Base-by-base conservation (phyloP, 441 rosid genomes). In the Pelargonium fulgidum region DNA sequence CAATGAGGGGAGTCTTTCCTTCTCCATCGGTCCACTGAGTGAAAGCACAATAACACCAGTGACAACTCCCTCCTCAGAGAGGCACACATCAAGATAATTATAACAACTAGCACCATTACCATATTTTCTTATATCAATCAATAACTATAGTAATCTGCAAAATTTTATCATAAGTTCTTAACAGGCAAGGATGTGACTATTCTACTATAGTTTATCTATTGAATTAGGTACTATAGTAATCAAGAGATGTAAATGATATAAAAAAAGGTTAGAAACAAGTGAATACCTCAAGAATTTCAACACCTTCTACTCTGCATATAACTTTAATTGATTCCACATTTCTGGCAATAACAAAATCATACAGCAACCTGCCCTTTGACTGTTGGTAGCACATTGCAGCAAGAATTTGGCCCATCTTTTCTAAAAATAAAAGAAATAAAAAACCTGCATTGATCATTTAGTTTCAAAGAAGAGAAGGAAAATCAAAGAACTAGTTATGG, bases 11-110 rank as follows among this genome's bases (percentile, higher is more conserved):
- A 14, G 87, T 85, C 77, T 83, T 83, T 12, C 86, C 89, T 69
- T 87, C 84, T 52, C 65, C 76, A 67, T 85, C 87, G 47, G 83
- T 80, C 81, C 83, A 80, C 91, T 86, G 71, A 72, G 73, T n/a
- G 66, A 72, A 33, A 45, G 59, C 17, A 61, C 64, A 24, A 29
- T 2, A 26, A 29, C 36, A 29, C 3, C 8, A 44, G 12, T 44
- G 12, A 11, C n/a, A n/a, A n/a, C n/a, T n/a, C n/a, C n/a, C n/a
- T n/a, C n/a, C n/a, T n/a, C n/a, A n/a, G n/a, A n/a, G n/a, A n/a
- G n/a, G n/a, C n/a, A n/a, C n/a, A n/a, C n/a, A n/a, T n/a, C n/a
- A n/a, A n/a, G n/a, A n/a, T n/a, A n/a, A n/a, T n/a, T n/a, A 26
- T 26, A 26, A 26, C 29, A 26, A 26, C 1, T 2, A 26, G 2